Evolutionary conservation across 352 stramenopile genomes (phyloP).

Genomic region (Globisporangium alternatum): DNA sequence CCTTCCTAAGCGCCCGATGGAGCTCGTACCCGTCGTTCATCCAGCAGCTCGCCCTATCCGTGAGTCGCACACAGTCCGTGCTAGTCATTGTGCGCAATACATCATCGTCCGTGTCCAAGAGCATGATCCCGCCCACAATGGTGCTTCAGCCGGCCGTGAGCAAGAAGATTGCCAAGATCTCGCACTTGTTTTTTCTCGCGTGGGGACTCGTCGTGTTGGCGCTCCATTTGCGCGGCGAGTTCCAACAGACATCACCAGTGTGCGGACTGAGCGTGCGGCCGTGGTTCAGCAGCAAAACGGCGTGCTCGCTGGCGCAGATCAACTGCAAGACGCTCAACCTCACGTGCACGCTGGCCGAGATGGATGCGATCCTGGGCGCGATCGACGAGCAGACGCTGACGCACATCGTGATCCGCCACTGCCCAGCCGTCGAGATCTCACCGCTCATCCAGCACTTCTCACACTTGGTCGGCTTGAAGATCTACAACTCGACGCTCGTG

Average conservation of each 20-base stretch:
- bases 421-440: constrained; percentile 28
- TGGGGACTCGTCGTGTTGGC: constrained; percentile 22
- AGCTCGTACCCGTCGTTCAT: neutral
- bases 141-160: neutral
- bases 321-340: constrained; percentile 19
- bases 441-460: constrained; percentile 26
- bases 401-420: constrained; percentile 40
- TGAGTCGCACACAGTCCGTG: neutral
- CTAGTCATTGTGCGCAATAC: neutral
- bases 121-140: constrained; percentile 5
- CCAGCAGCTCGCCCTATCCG: neutral
- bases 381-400: constrained; percentile 24
- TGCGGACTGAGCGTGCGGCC: constrained; percentile 30
- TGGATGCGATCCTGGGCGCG: constrained; percentile 15
- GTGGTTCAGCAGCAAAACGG: constrained; percentile 22
- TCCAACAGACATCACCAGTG: neutral
- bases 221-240: constrained; percentile 21
- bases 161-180: constrained; percentile 1
- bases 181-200: constrained; percentile 16
- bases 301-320: constrained; percentile 28
- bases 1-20: neutral
- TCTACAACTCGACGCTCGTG: constrained; percentile 44
- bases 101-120: neutral
- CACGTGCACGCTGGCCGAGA: constrained; percentile 14
- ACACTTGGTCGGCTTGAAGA: constrained; percentile 29